These are phyloP conservation scores for Amauroascus verrucosus DNA, from an alignment of 2,329 filamentous ascomycete species.

Conservation along the genomic window DNA sequence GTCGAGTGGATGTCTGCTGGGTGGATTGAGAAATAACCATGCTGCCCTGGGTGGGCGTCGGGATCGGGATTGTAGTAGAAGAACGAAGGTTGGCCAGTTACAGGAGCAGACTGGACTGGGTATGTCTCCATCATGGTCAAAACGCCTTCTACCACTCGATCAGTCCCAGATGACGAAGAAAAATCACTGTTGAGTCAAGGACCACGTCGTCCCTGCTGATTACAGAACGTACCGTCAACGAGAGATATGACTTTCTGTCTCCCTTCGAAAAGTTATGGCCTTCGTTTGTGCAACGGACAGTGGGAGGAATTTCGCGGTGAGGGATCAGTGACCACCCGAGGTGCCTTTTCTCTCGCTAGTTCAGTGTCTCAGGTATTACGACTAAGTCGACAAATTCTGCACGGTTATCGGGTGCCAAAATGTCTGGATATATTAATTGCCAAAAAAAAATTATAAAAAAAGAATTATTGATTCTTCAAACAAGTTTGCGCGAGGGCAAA, in stretches of 20 bases:
- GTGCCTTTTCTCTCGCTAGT: not conserved
- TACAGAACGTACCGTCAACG: constrained; percentile 1
- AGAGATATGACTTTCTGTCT: not conserved
- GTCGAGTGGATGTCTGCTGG: constrained; percentile 39
- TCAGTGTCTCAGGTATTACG: constrained; percentile 5
- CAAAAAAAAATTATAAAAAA: not conserved
- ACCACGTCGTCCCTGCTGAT: not conserved
- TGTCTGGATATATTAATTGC: not conserved
- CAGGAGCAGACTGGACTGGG: constrained; percentile 7
- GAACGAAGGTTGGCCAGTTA: constrained; percentile 20
- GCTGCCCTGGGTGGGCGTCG: constrained; percentile 60
- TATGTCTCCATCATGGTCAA: constrained; percentile 10
- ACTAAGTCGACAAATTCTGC: constrained; percentile 5
- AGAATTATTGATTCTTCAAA: not conserved
- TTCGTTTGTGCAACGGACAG: constrained; percentile 3
- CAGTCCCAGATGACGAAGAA: not conserved
- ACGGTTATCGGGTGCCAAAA: not conserved
- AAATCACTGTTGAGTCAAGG: not conserved
- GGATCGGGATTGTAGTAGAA: constrained; percentile 80
- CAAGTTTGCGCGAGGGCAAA: not conserved
- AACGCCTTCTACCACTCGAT: not conserved
- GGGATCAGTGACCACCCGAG: not conserved
- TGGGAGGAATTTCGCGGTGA: not conserved
- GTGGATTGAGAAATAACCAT: constrained; percentile 63
- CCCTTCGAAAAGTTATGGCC: not conserved